phyloP scores from a whole-genome alignment of 768 basidiomycete genomes.

The Panaeolus cyanescens region DNA sequence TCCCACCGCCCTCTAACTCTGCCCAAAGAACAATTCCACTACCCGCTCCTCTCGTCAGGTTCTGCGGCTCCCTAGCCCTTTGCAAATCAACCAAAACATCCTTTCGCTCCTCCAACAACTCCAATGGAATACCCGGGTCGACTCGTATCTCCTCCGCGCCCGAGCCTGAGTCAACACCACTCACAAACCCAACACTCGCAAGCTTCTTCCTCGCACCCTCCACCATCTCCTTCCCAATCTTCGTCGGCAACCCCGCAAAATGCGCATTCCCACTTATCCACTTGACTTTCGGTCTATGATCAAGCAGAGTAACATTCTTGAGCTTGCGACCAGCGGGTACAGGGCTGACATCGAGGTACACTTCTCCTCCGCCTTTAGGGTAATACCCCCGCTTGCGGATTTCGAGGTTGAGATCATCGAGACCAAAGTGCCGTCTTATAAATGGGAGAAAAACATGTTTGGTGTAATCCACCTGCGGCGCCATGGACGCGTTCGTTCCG shows the following conservation, averaged over 20 bases:
- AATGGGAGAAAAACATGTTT: slow-evolving; percentile 71
- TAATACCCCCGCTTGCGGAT: slow-evolving; percentile 67
- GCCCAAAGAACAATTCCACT: slow-evolving; percentile 79
- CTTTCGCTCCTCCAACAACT: slow-evolving; percentile 13
- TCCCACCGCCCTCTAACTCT: slow-evolving; percentile 65
- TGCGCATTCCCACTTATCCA: slow-evolving; percentile 61
- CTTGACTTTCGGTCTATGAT: slow-evolving; percentile 51
- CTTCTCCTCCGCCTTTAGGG: slow-evolving; percentile 72
- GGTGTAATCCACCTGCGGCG: slow-evolving; percentile 79
- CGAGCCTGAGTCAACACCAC: neutral
- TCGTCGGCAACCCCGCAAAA: slow-evolving; percentile 62
- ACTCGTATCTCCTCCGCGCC: neutral
- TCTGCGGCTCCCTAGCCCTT: slow-evolving; percentile 41
- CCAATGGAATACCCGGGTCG: slow-evolving; percentile 9
- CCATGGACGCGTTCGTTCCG: slow-evolving; percentile 71
- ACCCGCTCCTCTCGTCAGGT: slow-evolving; percentile 57
- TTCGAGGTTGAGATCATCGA: slow-evolving; percentile 42
- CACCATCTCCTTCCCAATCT: slow-evolving; percentile 58
- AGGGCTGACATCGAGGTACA: slow-evolving; percentile 46
- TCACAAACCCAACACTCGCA: slow-evolving; percentile 35
- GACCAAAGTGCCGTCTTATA: slow-evolving; percentile 55
- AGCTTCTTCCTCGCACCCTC: slow-evolving; percentile 52
- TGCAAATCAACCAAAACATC: slow-evolving; percentile 40
- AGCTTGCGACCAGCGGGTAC: slow-evolving; percentile 40
- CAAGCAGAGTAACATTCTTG: slow-evolving; percentile 47